Percentiles rank a stretch among this genome's conserved stretches.
Conservation (phyloP, 176 grass and related monocot species). For the Avena insularis region DNA sequence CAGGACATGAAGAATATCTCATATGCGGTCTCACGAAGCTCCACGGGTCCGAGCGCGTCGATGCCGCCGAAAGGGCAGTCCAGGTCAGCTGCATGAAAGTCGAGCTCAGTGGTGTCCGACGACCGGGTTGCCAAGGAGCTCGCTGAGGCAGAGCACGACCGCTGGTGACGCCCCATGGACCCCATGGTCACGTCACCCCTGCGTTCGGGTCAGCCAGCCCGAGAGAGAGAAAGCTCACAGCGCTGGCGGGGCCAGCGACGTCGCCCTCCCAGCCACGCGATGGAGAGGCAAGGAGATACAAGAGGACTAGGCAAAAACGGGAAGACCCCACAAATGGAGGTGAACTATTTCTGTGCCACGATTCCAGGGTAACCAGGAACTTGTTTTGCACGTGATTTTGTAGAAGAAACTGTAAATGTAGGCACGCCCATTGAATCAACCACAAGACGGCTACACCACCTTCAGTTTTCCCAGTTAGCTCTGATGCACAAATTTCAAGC, state of each 20-base stretch:
- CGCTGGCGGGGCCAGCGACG: constrained; percentile 1
- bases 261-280: background rate
- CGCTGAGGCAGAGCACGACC: constrained; percentile 48
- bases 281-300: background rate
- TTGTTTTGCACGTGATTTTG: background rate
- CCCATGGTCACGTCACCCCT: constrained; percentile 28
- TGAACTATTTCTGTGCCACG: constrained; percentile 28
- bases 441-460: background rate
- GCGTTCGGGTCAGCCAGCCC: constrained; percentile 26
- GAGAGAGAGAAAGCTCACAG: constrained; percentile 3
- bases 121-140: constrained; percentile 33
- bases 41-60: constrained; percentile 49
- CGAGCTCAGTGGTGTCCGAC: constrained; percentile 39
- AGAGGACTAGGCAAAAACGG: background rate
- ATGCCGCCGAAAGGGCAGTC: constrained; percentile 65
- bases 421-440: too few relatives aligned
- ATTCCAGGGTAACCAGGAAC: constrained; percentile 24
- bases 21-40: constrained; percentile 70
- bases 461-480: background rate
- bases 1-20: constrained; percentile 76
- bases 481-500: background rate
- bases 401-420: background rate
- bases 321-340: constrained; percentile 29
- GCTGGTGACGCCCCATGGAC: constrained; percentile 49
- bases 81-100: constrained; percentile 42